Conservation (phyloP, 2,329 filamentous ascomycete species). For the Aspergillus sp. region DNA sequence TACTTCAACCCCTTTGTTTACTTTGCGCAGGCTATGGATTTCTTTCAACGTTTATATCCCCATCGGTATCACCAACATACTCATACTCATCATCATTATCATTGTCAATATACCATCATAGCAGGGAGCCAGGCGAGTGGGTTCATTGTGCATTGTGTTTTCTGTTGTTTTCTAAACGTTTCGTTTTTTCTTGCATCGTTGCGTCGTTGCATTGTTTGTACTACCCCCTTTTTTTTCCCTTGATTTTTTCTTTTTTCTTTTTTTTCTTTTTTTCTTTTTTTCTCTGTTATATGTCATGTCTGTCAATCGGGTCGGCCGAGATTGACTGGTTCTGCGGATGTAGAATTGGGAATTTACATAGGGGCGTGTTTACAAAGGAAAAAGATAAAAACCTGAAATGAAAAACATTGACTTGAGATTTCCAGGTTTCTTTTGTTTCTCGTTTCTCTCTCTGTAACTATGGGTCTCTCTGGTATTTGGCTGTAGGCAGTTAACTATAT, state of each 20-base stretch:
- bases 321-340: slow-evolving; percentile 14
- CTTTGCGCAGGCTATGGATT: slow-evolving; percentile 12
- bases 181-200: neutral
- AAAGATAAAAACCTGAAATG: neutral
- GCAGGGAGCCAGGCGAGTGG: slow-evolving; percentile 29
- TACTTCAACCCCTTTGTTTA: neutral
- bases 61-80: slow-evolving; percentile 20
- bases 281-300: slow-evolving; percentile 18
- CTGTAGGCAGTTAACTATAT: no score
- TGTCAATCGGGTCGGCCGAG: slow-evolving; percentile 12
- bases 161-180: neutral
- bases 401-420: neutral
- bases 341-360: slow-evolving; percentile 24
- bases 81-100: slow-evolving; percentile 14
- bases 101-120: slow-evolving; percentile 30
- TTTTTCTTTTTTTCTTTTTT: slow-evolving; percentile 9
- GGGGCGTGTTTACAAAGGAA: slow-evolving; percentile 1
- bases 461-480: no score
- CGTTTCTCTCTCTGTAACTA: no score
- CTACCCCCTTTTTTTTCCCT: slow-evolving; percentile 1
- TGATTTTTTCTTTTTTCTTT: neutral
- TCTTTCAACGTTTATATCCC: slow-evolving; percentile 18
- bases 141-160: slow-evolving; percentile 15
- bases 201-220: no score
- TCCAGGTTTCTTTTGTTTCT: no score